A percentile compares a stretch with the other conserved stretches of the same genome.
Conservation (phyloP, 257 asterid species). For the Ocimum tenuiflorum region DNA sequence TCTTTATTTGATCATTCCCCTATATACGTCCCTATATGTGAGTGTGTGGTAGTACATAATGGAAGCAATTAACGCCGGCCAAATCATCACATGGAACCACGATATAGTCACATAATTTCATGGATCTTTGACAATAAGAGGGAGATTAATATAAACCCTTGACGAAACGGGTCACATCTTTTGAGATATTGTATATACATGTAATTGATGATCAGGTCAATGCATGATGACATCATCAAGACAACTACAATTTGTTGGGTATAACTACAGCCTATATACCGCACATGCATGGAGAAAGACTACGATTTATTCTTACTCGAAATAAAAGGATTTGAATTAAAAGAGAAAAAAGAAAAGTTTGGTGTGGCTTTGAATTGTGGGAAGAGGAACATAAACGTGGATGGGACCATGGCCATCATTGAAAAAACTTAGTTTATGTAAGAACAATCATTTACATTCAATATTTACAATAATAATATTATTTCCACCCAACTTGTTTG, state of each 20-base stretch:
- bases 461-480: constrained; percentile 17
- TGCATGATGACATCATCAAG: constrained; percentile 19
- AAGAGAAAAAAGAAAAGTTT: constrained; percentile 5
- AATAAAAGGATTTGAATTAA: not conserved
- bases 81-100: constrained; percentile 39
- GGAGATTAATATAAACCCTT: constrained; percentile 19
- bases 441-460: constrained; percentile 29
- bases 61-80: constrained; percentile 17
- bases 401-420: constrained; percentile 41
- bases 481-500: constrained; percentile 37
- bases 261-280: constrained; percentile 9
- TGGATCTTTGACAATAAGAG: constrained; percentile 43
- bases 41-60: not conserved
- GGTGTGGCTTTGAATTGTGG: constrained; percentile 30
- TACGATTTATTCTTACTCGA: constrained; percentile 20
- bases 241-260: not conserved
- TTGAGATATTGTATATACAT: not conserved
- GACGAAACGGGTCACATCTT: constrained; percentile 24
- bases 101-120: constrained; percentile 30
- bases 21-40: too few relatives aligned
- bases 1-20: too few relatives aligned
- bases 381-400: constrained; percentile 32
- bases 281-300: constrained; percentile 21
- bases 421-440: constrained; percentile 29
- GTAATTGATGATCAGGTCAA: constrained; percentile 20